Evolutionary conservation across 306 rosid genomes (phyloP), one percentile per base, ranked within the genome.

Genomic region (Prunus padus): DNA sequence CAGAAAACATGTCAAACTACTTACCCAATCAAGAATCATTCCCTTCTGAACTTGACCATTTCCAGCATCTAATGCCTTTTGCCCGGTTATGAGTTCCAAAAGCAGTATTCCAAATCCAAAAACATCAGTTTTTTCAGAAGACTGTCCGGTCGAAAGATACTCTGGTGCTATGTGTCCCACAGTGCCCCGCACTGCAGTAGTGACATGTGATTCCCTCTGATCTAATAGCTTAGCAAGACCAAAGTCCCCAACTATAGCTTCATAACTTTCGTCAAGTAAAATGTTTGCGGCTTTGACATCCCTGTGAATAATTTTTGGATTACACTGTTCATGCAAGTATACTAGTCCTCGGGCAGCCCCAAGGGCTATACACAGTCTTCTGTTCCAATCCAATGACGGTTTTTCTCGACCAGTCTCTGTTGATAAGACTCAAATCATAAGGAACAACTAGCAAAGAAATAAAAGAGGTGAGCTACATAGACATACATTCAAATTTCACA

Each of bases 231-330:
- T 95, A 16, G 97, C 99, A 42, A 95, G 97, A 76, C 99, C 97
- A 31, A 95, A 95, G 88, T 95, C 99, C 74, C 99, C 99, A 23
- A 92, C 99, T 79, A 95, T 91, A 5, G 97, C 97, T 88, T 95
- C 97, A 84, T 89, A 92, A 77, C 95, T 85, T 85, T 87, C 97
- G 3, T 94, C 98, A 23, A 94, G 85, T 81, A 94, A 87, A 76
- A 94, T 94, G 73, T 94, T 92, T 28, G 98, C 98, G n/a, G 98
- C 97, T 86, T 94, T 94, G 69, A 94, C 98, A 77, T 94, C 98
- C 80, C 98, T 88, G 77, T 94, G 98, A 78, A 94, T 94, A 61
- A 94, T 94, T 86, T 81, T 95, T 15, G 97, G 97, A 76, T 89
- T 95, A 74, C 97, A 90, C 45, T 95, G 98, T 73, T 95, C 98